A percentile compares a stretch with the other conserved stretches of the same genome.
Evolutionary conservation across 2,329 filamentous ascomycete species (phyloP).

Genomic region (Trichoderma gracile): DNA sequence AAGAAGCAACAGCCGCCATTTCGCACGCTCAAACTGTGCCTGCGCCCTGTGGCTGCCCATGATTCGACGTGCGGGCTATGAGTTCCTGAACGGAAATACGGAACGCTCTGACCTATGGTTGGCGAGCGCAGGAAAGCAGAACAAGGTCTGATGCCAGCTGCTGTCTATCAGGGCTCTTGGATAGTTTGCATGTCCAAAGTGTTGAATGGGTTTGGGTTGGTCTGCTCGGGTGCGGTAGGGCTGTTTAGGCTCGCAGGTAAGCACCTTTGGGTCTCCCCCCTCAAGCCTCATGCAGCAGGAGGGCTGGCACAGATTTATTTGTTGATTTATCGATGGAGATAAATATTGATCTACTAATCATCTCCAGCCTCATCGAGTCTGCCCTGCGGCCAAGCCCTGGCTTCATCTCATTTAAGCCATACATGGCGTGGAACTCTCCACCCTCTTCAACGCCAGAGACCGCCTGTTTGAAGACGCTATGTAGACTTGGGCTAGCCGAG

Average conservation of each 20-base stretch:
- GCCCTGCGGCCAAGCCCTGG: slow-evolving; percentile 18
- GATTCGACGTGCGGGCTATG: slow-evolving; percentile 5
- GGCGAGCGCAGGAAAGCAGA: background rate
- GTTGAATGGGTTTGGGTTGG: background rate
- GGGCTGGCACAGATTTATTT: slow-evolving; percentile 2
- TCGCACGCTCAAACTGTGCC: slow-evolving; percentile 53
- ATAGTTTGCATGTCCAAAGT: background rate
- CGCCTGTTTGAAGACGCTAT: slow-evolving; percentile 18
- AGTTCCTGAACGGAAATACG: background rate
- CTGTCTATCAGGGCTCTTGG: background rate
- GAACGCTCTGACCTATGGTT: background rate
- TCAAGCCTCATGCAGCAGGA: slow-evolving; percentile 8
- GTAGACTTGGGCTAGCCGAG: slow-evolving; percentile 21
- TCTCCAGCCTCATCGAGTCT: slow-evolving; percentile 19
- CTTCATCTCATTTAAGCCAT: slow-evolving; percentile 1
- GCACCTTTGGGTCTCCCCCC: background rate
- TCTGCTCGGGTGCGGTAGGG: slow-evolving; percentile 11
- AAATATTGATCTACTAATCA: slow-evolving; percentile 3
- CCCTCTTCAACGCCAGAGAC: slow-evolving; percentile 1
- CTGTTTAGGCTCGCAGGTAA: slow-evolving; percentile 17
- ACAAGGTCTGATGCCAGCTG: slow-evolving; percentile 9
- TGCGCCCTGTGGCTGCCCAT: slow-evolving; percentile 52
- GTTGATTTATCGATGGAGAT: background rate
- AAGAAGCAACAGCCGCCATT: slow-evolving; percentile 52
- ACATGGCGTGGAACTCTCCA: slow-evolving; percentile 4